Conservation (phyloP, 2,329 filamentous ascomycete species). For the Fusarium liriodendri region DNA sequence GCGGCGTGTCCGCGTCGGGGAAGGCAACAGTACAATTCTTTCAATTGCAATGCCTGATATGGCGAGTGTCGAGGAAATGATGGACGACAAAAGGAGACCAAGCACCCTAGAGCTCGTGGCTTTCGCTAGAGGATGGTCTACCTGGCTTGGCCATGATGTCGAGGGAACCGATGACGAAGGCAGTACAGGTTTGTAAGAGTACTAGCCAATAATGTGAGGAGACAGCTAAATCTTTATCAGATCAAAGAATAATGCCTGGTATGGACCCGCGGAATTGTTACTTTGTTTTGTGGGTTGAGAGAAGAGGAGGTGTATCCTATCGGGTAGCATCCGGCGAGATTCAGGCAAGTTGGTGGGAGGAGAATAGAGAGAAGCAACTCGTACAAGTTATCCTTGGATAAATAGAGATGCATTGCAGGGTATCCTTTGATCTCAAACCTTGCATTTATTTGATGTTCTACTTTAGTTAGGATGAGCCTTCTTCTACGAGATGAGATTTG, state of each 20-base stretch:
- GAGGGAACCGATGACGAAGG: neutral
- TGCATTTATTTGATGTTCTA: neutral
- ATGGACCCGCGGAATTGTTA: neutral
- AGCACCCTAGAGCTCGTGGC: constrained; percentile 2
- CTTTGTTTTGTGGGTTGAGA: neutral
- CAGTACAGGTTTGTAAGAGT: neutral
- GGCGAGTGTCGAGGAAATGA: too few relatives aligned
- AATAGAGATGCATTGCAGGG: neutral
- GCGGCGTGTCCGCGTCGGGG: too few relatives aligned
- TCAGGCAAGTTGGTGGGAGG: neutral
- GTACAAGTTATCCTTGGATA: neutral
- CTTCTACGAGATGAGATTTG: neutral
- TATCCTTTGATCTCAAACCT: neutral
- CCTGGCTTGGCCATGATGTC: constrained; percentile 14
- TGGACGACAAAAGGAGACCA: too few relatives aligned
- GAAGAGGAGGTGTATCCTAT: neutral
- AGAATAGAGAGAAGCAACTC: neutral
- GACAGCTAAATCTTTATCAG: neutral
- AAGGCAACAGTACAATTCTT: too few relatives aligned
- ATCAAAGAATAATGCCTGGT: neutral
- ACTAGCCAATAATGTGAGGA: neutral
- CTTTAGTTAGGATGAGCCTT: neutral
- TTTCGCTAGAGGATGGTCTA: constrained; percentile 19
- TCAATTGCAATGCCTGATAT: too few relatives aligned
- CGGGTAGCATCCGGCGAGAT: neutral